These are phyloP conservation scores for Mediolabrus comicus DNA, from an alignment of 108 stramenopile species.

Conservation along the genomic window DNA sequence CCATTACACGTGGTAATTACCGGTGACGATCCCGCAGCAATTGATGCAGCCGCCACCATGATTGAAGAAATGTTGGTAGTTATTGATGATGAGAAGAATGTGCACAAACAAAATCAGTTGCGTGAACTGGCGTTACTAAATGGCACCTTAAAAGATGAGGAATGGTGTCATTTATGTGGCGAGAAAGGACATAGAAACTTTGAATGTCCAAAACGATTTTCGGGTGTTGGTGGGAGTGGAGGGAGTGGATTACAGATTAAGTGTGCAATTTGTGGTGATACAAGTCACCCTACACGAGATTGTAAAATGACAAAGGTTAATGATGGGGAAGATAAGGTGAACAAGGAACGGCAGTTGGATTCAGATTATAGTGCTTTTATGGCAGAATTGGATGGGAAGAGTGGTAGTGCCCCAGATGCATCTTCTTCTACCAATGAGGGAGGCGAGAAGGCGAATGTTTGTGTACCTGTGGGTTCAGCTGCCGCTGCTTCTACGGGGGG, in stretches of 20 bases:
- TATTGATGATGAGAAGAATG: conserved; percentile 97
- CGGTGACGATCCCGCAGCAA: conserved; percentile 87
- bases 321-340: conserved; percentile 30
- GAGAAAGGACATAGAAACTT: conserved; percentile 97
- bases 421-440: conserved; percentile 25
- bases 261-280: conserved; percentile 99
- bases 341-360: conserved; percentile 75
- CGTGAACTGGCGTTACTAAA: conserved; percentile 97
- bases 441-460: conserved; percentile 3
- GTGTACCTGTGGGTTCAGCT: neutral
- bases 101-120: conserved; percentile 96
- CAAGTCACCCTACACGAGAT: conserved; percentile 96
- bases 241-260: conserved; percentile 57
- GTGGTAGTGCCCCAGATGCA: neutral
- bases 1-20: conserved; percentile 94
- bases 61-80: conserved; percentile 92
- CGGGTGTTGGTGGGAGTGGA: conserved; percentile 27
- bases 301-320: conserved; percentile 67
- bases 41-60: conserved; percentile 91
- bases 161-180: conserved; percentile 95
- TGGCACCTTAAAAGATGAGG: conserved; percentile 97
- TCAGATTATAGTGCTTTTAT: conserved; percentile 94
- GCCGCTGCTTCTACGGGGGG: conserved; percentile 10
- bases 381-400: conserved; percentile 94
- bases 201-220: conserved; percentile 91